phyloP scores from a whole-genome alignment of 2,329 filamentous ascomycete species.

The Lomentospora prolificans region DNA sequence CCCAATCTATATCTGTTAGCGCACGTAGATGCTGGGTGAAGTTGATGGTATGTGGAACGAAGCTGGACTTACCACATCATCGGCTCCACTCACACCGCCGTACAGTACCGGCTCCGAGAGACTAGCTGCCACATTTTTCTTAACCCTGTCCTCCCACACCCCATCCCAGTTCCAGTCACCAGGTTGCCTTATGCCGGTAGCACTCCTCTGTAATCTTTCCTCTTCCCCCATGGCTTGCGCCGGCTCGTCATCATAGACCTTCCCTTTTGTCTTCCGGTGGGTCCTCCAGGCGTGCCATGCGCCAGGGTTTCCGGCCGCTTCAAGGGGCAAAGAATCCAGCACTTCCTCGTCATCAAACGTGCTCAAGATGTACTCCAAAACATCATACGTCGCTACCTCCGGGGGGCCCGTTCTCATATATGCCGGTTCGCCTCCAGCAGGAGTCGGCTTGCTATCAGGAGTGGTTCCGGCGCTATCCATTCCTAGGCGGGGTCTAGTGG shows the following conservation, averaged over 20 bases:
- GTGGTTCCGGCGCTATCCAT: slow-evolving; percentile 9
- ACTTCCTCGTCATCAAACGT: slow-evolving; percentile 70
- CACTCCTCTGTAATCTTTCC: slow-evolving; percentile 8
- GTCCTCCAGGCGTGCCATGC: slow-evolving; percentile 92
- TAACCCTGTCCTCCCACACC: slow-evolving; percentile 86
- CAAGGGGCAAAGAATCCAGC: slow-evolving; percentile 68
- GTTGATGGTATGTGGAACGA: slow-evolving; percentile 2
- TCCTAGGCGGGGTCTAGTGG: slow-evolving; percentile 8
- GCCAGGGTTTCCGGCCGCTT: slow-evolving; percentile 78
- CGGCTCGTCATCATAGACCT: slow-evolving; percentile 21
- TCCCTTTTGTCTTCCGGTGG: slow-evolving; percentile 44
- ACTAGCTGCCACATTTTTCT: slow-evolving; percentile 66
- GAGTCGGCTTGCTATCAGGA: slow-evolving; percentile 4
- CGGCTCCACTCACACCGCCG: slow-evolving; percentile 48
- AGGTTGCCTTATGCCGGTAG: slow-evolving; percentile 39
- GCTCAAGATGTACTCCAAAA: slow-evolving; percentile 72
- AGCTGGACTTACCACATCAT: slow-evolving; percentile 57
- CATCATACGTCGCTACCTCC: slow-evolving; percentile 49
- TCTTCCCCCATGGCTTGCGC: slow-evolving; percentile 8
- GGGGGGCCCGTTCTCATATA: slow-evolving; percentile 31
- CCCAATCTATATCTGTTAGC: slow-evolving; percentile 40
- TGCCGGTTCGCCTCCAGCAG: slow-evolving; percentile 18
- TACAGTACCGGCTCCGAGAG: slow-evolving; percentile 72
- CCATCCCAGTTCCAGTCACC: slow-evolving; percentile 97
- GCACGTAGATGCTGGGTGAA: slow-evolving; percentile 4